phyloP scores from a whole-genome alignment of 805 yeast species.

The Candida maltosa region DNA sequence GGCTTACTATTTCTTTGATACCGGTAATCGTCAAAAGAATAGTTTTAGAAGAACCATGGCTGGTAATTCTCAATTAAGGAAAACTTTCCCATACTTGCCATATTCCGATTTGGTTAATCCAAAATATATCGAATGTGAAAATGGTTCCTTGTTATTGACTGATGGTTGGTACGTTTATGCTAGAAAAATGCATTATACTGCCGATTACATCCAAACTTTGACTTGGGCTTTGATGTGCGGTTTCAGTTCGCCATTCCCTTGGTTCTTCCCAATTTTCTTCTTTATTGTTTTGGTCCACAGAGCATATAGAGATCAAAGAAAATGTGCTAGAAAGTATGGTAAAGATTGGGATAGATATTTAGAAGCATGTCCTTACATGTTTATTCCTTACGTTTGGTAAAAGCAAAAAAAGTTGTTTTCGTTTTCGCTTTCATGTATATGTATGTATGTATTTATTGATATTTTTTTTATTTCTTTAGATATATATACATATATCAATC shows the following conservation, averaged over 20 bases:
- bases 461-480: background rate
- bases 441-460: background rate
- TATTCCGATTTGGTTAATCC: constrained; percentile 81
- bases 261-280: constrained; percentile 94
- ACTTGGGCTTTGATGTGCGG: constrained; percentile 95
- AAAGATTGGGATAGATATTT: constrained; percentile 88
- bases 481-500: constrained; percentile 49
- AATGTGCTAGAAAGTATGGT: constrained; percentile 86
- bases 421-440: background rate
- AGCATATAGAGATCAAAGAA: constrained; percentile 80
- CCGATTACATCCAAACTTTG: constrained; percentile 83
- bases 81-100: constrained; percentile 92
- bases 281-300: constrained; percentile 84
- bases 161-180: constrained; percentile 96
- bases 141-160: constrained; percentile 79
- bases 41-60: constrained; percentile 79
- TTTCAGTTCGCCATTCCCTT: constrained; percentile 81
- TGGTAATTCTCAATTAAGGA: constrained; percentile 75
- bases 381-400: constrained; percentile 82
- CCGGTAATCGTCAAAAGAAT: constrained; percentile 93
- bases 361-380: constrained; percentile 85
- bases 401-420: background rate
- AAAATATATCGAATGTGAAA: constrained; percentile 74
- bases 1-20: constrained; percentile 92
- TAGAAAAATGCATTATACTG: constrained; percentile 92